Evolutionary conservation across 2,329 filamentous ascomycete species (phyloP).

Genomic region (Hypoxylon sp.): DNA sequence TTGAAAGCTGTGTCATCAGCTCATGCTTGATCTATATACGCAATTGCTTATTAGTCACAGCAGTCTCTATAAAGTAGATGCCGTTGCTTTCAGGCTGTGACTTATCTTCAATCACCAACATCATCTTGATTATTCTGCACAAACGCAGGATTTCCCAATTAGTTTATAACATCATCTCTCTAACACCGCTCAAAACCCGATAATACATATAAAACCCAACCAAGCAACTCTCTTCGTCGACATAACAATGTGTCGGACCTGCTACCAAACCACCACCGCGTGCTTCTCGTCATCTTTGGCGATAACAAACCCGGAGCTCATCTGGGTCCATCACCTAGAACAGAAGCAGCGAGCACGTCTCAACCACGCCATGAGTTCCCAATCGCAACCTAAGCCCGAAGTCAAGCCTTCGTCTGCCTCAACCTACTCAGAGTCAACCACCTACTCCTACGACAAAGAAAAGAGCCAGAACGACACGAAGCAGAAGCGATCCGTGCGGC

Average conservation of each 20-base stretch:
- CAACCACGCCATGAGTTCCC: slow-evolving; percentile 3
- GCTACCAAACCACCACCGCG: slow-evolving; percentile 31
- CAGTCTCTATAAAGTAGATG: slow-evolving; percentile 32
- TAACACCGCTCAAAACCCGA: not conserved
- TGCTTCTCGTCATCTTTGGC: slow-evolving; percentile 44
- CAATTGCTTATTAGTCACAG: slow-evolving; percentile 28
- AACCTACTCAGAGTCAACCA: slow-evolving; percentile 45
- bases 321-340: slow-evolving; percentile 46
- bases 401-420: slow-evolving; percentile 43
- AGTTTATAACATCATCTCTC: not conserved
- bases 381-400: slow-evolving; percentile 2
- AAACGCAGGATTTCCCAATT: not conserved
- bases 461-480: slow-evolving; percentile 19
- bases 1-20: slow-evolving; percentile 11
- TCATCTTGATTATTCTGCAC: not conserved
- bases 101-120: not conserved
- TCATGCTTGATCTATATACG: not conserved
- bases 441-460: slow-evolving; percentile 47
- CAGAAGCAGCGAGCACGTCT: slow-evolving; percentile 37
- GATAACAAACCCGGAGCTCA: slow-evolving; percentile 47
- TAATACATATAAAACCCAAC: not conserved
- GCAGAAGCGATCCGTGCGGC: slow-evolving; percentile 41
- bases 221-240: not conserved
- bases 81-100: slow-evolving; percentile 30
- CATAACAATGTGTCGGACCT: slow-evolving; percentile 39